phyloP scores from a whole-genome alignment of 2,329 filamentous ascomycete genomes.

The Lachnellula suecica region DNA sequence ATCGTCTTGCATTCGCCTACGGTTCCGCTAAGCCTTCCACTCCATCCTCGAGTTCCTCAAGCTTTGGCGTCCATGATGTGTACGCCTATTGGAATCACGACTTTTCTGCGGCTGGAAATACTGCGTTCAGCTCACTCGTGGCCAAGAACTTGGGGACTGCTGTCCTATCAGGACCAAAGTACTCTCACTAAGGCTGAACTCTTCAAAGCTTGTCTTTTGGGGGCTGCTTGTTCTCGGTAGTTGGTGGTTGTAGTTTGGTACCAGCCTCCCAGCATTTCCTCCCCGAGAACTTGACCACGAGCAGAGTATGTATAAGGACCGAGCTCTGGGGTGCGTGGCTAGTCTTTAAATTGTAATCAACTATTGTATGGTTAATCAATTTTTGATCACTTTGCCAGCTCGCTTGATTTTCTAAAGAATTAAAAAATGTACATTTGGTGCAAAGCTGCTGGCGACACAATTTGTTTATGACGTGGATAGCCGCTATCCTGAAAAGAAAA shows the following conservation, averaged over 20 bases:
- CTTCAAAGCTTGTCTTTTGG: background rate
- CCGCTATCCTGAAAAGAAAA: no score
- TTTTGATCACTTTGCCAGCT: background rate
- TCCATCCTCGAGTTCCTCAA: slow-evolving; percentile 1
- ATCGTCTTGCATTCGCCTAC: slow-evolving; percentile 13
- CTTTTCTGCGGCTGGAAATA: slow-evolving; percentile 9
- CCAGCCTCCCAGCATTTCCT: no score
- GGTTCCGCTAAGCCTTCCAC: slow-evolving; percentile 3
- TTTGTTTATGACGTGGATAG: background rate
- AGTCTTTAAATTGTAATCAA: background rate
- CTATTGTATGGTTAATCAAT: background rate
- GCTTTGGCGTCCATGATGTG: slow-evolving; percentile 13
- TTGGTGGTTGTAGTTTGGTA: no score
- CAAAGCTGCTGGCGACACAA: background rate
- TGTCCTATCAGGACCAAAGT: background rate
- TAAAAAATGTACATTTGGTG: background rate
- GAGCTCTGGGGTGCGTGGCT: background rate
- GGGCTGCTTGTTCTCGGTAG: background rate
- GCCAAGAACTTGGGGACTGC: slow-evolving; percentile 3
- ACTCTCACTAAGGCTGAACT: background rate
- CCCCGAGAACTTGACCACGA: background rate
- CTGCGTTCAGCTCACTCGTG: slow-evolving; percentile 8
- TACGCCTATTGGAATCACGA: slow-evolving; percentile 9
- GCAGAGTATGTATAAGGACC: background rate
- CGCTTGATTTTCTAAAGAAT: background rate